Conservation (phyloP, 345 rosid species). For the Ceriops tagal region DNA sequence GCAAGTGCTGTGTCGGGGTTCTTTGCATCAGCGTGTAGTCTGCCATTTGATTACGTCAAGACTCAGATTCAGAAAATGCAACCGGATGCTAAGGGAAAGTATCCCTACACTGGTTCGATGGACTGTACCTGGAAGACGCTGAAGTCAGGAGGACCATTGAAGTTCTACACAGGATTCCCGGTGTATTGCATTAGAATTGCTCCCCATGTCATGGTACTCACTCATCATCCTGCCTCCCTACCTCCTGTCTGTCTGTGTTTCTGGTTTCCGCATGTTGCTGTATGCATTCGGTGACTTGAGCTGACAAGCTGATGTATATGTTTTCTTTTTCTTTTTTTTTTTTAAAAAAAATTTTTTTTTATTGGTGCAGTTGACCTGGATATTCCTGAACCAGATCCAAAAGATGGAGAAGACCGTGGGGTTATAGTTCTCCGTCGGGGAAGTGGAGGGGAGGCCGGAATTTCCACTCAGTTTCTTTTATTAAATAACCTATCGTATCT, state of each 20-base stretch:
- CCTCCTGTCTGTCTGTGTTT: too few species aligned
- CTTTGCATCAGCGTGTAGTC: constrained; percentile 92
- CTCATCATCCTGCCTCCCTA: neutral
- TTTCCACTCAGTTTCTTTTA: constrained; percentile 1
- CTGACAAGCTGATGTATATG: neutral
- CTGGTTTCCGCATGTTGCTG: neutral
- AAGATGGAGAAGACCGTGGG: constrained; percentile 52
- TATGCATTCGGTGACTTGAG: neutral
- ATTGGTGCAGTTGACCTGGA: constrained; percentile 90
- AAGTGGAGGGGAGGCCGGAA: neutral
- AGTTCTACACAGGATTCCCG: constrained; percentile 95
- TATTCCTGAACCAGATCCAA: constrained; percentile 87
- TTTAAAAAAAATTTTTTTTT: neutral
- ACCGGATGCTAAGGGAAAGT: constrained; percentile 90
- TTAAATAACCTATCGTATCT: constrained; percentile 15
- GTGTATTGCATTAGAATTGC: constrained; percentile 94
- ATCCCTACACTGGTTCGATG: constrained; percentile 81
- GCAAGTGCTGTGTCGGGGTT: constrained; percentile 92
- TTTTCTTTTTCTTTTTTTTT: neutral
- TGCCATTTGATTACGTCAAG: constrained; percentile 94
- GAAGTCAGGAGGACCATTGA: constrained; percentile 82
- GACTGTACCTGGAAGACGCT: constrained; percentile 84
- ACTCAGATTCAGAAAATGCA: constrained; percentile 99
- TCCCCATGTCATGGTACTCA: constrained; percentile 92
- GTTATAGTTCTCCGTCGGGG: constrained; percentile 31